Base-by-base conservation (phyloP, 306 rosid genomes). In the Lathyrus tuberosus region DNA sequence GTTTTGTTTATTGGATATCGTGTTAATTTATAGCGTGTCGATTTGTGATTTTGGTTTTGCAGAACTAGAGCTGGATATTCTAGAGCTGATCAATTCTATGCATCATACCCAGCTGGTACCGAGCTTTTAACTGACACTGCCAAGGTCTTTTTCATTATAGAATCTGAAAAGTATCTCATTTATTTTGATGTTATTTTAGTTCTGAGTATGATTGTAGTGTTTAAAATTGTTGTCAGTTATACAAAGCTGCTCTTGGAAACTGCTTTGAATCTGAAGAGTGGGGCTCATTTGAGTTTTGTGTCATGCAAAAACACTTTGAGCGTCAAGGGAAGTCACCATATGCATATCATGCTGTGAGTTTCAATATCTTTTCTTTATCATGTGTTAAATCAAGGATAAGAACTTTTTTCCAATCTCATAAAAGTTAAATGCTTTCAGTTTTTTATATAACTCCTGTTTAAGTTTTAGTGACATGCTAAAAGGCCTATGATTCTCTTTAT, bases 1-100 rank as follows among this genome's bases (percentile, higher is more conserved):
- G 10, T 70, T 13, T 48, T 42, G 16, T 56, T 43, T 62, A 6
- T 42, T 47, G 67, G 37, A 49, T 56, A 10, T 57, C 17, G 47
- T 51, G 47, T 10, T 83, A 67, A 57, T 71, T 12, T 74, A 37
- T 44, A 33, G 31, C 43, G 28, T 67, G 12, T 77, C 30, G 46
- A 46, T 28, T 28, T 73, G 30, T 66, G 52, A 31, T 74, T 37
- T 51, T 76, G 80, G 67, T 76, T 60, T 76, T 86, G 59, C 89
- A 89, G 97, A 84, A 94, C 97, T 15, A 82, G 98, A 82, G 97
- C 98, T 76, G 98, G 98, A 76, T 85, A 81, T 74, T 94, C 98
- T 20, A 86, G 97, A 81, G 98, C 83, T 15, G 97, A 94, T 79
- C 98, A 94, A 65, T 90, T 76, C 83, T 94, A 94, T 74, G 97